phyloP scores from a whole-genome alignment of 1,284 basidiomycete genomes.

The Dichomitus squalens region DNA sequence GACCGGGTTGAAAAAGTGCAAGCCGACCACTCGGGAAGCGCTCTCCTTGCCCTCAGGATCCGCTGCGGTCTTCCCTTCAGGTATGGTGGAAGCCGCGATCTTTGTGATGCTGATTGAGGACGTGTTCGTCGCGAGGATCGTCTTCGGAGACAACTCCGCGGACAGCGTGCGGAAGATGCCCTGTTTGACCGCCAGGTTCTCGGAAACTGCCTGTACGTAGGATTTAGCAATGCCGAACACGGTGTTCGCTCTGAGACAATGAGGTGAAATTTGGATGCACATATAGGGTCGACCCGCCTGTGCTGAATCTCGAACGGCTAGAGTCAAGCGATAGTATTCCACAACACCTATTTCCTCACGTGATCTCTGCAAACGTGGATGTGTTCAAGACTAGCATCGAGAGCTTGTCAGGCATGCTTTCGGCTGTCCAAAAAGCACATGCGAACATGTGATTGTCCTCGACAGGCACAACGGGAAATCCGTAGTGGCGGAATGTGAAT shows the following conservation, averaged over 20 bases:
- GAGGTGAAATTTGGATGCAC: background rate
- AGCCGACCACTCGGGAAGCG: slow-evolving; percentile 75
- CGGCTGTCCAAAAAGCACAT: too few species aligned
- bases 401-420: too few species aligned
- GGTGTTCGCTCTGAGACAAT: background rate
- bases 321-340: too few species aligned
- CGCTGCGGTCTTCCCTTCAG: slow-evolving; percentile 54
- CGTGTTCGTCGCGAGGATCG: slow-evolving; percentile 92
- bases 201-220: slow-evolving; percentile 78
- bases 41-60: slow-evolving; percentile 63
- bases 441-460: too few species aligned
- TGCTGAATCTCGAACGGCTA: too few species aligned
- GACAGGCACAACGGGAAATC: too few species aligned
- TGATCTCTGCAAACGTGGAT: too few species aligned
- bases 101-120: slow-evolving; percentile 95
- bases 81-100: slow-evolving; percentile 79
- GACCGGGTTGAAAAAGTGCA: slow-evolving; percentile 97
- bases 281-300: too few species aligned
- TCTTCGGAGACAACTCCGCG: slow-evolving; percentile 64
- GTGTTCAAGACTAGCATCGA: too few species aligned
- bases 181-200: slow-evolving; percentile 82
- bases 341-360: too few species aligned
- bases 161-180: slow-evolving; percentile 78
- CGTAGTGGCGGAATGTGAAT: too few species aligned
- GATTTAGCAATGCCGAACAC: background rate